Evolutionary conservation across 306 rosid species (phyloP), one percentile per base, ranked within the genome.

Genomic region (Dalbergia oliveri): DNA sequence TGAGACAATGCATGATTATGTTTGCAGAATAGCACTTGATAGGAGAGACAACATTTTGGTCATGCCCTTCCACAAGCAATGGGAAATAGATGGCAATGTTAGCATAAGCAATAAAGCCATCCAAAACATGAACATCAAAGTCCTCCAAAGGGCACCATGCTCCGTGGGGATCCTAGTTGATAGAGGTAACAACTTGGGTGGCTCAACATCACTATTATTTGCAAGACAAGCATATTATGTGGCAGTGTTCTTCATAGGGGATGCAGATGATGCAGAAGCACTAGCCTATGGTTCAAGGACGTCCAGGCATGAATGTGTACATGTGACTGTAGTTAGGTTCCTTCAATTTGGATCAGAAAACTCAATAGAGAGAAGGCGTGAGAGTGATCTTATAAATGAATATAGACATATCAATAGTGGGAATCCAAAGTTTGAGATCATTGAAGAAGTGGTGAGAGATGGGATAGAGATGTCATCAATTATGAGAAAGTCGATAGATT

Each of bases 101-200:
- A 87, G 84, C 39, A 19, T 76, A 9, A 77, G 59, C 1, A 83
- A 65, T 64, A 68, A 80, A 66, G 58, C 79, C 26, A 64, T 87
- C 9, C 86, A 66, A 67, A 54, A 8, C 45, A 18, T 92, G 80
- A 90, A 90, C 88, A 2, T 75, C 16, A 85, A 62, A 5, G 84
- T 88, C 75, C 87, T 92, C 1, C 75, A 90, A 5, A 83, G 15
- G 33, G 91, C 93, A 0, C 94, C 97, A 12, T 92, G 93, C 71
- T 92, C 94, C 0, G 89, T 90, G 0, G 93, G 89, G n/a, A 90
- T 92, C 59, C 87, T 90, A 43, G 66, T 92, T 15, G 97, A 92
- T 50, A 79, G 91, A 10, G 89, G 88, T 11, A 50, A 79, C 9
- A 41, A 41, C 21, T 49, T 87, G 31, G 66, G 67, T 9, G 61